phyloP scores from a whole-genome alignment of 805 yeast genomes.

The Hyphopichia homilentoma region DNA sequence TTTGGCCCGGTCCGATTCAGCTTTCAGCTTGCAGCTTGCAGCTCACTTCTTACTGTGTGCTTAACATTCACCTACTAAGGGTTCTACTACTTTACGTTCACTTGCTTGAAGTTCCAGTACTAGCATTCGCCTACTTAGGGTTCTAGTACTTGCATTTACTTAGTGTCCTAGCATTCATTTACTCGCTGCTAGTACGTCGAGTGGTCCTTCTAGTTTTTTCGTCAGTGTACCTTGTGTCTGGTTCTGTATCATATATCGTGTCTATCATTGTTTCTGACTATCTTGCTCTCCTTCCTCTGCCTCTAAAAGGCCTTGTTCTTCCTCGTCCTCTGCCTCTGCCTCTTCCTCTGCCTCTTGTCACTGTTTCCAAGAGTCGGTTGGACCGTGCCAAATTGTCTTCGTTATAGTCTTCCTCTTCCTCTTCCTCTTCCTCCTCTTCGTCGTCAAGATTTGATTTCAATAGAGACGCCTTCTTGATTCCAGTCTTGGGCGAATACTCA shows the following conservation, averaged over 20 bases:
- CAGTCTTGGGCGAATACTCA: slow-evolving; percentile 7
- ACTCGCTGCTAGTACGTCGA: too few species aligned
- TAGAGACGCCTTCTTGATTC: slow-evolving; percentile 4
- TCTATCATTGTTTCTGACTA: background rate
- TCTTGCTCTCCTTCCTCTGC: slow-evolving; percentile 9
- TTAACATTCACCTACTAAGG: too few species aligned
- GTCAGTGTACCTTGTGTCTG: too few species aligned
- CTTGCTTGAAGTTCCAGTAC: background rate
- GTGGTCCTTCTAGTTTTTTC: too few species aligned
- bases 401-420: slow-evolving; percentile 7
- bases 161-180: too few species aligned
- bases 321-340: slow-evolving; percentile 7
- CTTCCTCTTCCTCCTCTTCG: slow-evolving; percentile 3
- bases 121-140: too few species aligned
- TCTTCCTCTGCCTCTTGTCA: slow-evolving; percentile 9
- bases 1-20: too few species aligned
- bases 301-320: slow-evolving; percentile 3
- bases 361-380: slow-evolving; percentile 4
- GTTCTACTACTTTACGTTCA: background rate
- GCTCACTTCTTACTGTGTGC: too few species aligned
- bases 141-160: too few species aligned
- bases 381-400: slow-evolving; percentile 1
- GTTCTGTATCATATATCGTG: too few species aligned
- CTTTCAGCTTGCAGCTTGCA: too few species aligned
- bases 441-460: slow-evolving; percentile 6